Base-by-base conservation (phyloP, 2,329 filamentous ascomycete genomes). In the Aspergillus neotritici region DNA sequence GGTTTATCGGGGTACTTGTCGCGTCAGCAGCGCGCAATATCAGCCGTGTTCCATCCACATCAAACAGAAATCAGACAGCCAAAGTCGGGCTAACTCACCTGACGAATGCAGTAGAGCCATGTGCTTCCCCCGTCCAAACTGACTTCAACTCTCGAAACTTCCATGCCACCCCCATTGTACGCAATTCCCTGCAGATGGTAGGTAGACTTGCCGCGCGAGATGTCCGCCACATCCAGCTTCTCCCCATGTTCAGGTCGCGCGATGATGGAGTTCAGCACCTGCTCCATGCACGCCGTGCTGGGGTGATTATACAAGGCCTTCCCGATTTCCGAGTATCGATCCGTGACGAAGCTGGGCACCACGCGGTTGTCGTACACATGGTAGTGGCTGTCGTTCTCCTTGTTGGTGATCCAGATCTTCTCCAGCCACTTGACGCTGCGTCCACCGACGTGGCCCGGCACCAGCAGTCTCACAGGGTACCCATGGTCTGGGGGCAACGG, bases 341-440 rank as follows among this genome's bases (percentile, higher is more conserved):
- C 71, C 0, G 64, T 72, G 11, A 78, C 62, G 46, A 75, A 77
- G 9, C 59, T 58, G 4, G 72, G 74, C 14, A 73, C 52, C 5
- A 74, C 67, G 8, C 72, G 58, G 46, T 77, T 77, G 44, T 77
- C 73, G 60, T 68, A 75, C 30, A 73, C 65, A 49, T 77, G 73
- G 48, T 75, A 72, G 39, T 71, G 55, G 28, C 55, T 65, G 15
- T 64, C 55, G 37, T 70, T 72, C 43, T 71, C 68, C 5, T 63
- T 40, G 12, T 72, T 65, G 2, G 58, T 61, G 21, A 67, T 52
- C 67, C 67, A 70, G 25, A 71, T 60, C 32, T 52, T 64, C 21
- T 55, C 53, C 21, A 72, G 51, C 69, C 69, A 72, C 47, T 72
- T 72, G 2, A 72, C 61, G 21, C 58, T 63, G 32, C 68, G 49